Conservation (phyloP, 192 early-diverging fungal genomes). For the Coemansia sp. region DNA sequence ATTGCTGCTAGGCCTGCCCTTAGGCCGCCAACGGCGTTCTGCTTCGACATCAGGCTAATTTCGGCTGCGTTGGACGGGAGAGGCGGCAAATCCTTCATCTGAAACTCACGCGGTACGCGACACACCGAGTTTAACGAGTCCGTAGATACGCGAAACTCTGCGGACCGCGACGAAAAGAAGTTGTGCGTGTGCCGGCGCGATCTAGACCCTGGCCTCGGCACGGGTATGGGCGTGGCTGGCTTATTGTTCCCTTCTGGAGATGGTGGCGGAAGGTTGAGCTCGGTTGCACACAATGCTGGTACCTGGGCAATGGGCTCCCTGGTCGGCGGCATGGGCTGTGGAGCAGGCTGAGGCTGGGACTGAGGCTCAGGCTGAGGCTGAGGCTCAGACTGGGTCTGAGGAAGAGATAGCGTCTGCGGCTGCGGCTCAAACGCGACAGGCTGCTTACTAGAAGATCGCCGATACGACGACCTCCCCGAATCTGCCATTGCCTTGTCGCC, state of each 20-base stretch:
- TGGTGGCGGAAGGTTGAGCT: conserved; percentile 23
- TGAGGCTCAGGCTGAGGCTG: neutral
- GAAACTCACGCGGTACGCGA: conserved; percentile 31
- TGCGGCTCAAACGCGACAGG: conserved; percentile 3
- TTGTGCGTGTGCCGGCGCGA: conserved; percentile 49
- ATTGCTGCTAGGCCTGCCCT: neutral
- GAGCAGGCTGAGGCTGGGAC: neutral
- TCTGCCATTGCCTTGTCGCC: neutral
- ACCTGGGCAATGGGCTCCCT: neutral
- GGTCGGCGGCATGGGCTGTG: neutral
- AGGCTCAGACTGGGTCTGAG: neutral
- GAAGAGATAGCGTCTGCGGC: neutral
- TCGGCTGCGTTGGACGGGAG: conserved; percentile 41
- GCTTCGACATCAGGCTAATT: conserved; percentile 13
- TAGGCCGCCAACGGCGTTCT: conserved; percentile 6
- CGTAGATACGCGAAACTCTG: conserved; percentile 22
- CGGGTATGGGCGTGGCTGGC: neutral
- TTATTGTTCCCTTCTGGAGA: conserved; percentile 1
- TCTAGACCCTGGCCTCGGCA: conserved; percentile 8
- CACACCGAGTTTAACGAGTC: conserved; percentile 21
- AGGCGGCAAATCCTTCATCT: conserved; percentile 52
- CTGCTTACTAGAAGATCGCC: neutral
- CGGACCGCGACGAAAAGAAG: conserved; percentile 21
- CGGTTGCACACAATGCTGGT: conserved; percentile 6
- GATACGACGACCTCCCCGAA: neutral